Percentiles rank a stretch among this genome's conserved stretches.
Evolutionary conservation across 2,329 filamentous ascomycete genomes (phyloP).

Genomic region (Fusarium sterilihyphosum): DNA sequence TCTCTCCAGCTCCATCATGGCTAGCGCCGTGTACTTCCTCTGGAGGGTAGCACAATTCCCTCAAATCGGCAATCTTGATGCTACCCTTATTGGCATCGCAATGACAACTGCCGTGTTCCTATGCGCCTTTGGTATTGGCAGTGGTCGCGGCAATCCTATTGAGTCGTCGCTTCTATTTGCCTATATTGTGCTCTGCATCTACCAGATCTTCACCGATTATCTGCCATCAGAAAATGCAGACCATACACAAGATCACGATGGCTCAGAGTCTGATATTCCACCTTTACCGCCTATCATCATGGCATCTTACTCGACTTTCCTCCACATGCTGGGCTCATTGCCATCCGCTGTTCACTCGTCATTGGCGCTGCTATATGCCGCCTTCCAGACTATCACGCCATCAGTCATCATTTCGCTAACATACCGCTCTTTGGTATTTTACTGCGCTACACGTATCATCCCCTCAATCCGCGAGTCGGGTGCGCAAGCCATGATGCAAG

Average conservation of each 20-base stretch:
- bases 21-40: constrained; percentile 93
- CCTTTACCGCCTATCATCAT: constrained; percentile 98
- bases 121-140: constrained; percentile 92
- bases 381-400: constrained; percentile 93
- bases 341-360: constrained; percentile 85
- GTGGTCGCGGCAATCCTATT: constrained; percentile 91
- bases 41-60: constrained; percentile 96
- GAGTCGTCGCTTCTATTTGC: constrained; percentile 96
- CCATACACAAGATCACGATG: constrained; percentile 58
- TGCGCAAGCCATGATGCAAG: constrained; percentile 82
- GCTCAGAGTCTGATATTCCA: constrained; percentile 84
- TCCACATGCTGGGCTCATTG: constrained; percentile 85
- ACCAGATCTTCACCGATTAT: constrained; percentile 99
- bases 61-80: constrained; percentile 90
- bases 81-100: constrained; percentile 89
- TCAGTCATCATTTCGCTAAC: constrained; percentile 95
- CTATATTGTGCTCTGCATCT: constrained; percentile 97
- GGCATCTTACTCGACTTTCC: constrained; percentile 93
- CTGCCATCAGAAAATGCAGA: constrained; percentile 78
- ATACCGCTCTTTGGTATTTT: constrained; percentile 94
- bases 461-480: constrained; percentile 90
- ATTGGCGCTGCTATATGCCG: constrained; percentile 87
- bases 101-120: constrained; percentile 94
- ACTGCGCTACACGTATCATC: constrained; percentile 94
- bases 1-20: constrained; percentile 89